Evolutionary conservation across 495 filamentous ascomycete species (phyloP).

Genomic region (Penicillium paxilli): DNA sequence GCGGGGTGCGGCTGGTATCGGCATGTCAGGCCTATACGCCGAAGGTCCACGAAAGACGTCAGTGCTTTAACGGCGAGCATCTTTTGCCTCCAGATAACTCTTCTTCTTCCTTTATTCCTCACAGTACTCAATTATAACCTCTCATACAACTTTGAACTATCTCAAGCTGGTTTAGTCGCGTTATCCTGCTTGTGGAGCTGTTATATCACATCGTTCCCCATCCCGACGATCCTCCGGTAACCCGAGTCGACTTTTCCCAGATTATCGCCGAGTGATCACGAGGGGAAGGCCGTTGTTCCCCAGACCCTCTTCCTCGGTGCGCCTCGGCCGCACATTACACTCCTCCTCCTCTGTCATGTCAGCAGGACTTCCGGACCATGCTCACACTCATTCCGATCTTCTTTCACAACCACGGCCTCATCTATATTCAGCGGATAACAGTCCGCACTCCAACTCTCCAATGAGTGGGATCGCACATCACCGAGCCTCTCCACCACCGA

Average conservation of each 20-base stretch:
- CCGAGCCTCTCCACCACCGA: conserved; percentile 24
- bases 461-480: conserved; percentile 39
- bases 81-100: conserved; percentile 5
- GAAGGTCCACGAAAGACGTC: conserved; percentile 20
- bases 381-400: conserved; percentile 16
- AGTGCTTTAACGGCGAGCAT: neutral
- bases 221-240: conserved; percentile 33
- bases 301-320: conserved; percentile 17
- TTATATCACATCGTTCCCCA: neutral
- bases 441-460: conserved; percentile 21
- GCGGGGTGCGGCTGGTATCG: conserved; percentile 34
- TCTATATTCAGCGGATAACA: conserved; percentile 12
- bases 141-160: neutral
- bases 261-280: conserved; percentile 33
- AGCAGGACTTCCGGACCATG: conserved; percentile 32
- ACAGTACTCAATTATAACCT: conserved; percentile 2
- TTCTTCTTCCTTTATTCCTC: conserved; percentile 5
- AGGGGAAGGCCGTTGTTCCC: conserved; percentile 23
- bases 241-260: conserved; percentile 26
- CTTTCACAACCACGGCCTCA: conserved; percentile 6
- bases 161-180: neutral
- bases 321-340: conserved; percentile 19
- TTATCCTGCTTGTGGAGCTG: neutral
- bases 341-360: conserved; percentile 29
- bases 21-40: conserved; percentile 37